phyloP scores from a whole-genome alignment of 1,139 yeast species.

The Candida tropicalis region DNA sequence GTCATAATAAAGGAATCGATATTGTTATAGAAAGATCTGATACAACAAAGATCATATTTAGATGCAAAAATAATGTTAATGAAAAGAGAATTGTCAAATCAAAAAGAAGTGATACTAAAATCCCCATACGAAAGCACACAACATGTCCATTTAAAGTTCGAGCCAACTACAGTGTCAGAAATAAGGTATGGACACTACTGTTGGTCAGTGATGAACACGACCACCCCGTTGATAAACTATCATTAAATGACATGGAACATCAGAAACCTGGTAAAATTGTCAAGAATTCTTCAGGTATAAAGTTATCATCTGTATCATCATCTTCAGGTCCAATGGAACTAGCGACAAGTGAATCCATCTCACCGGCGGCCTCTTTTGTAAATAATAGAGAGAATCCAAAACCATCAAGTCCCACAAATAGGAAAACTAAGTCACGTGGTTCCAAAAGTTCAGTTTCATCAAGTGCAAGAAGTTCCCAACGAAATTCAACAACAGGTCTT shows the following conservation, averaged over 20 bases:
- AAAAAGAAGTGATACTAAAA: constrained; percentile 16
- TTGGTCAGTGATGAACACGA: constrained; percentile 59
- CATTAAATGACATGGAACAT: background rate
- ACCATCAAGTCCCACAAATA: background rate
- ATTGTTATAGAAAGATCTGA: constrained; percentile 75
- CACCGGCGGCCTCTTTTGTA: background rate
- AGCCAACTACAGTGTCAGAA: constrained; percentile 62
- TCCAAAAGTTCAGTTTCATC: background rate
- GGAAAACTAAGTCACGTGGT: background rate
- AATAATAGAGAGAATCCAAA: background rate
- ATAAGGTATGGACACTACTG: constrained; percentile 61
- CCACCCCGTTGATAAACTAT: constrained; percentile 24
- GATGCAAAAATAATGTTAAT: constrained; percentile 52
- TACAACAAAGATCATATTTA: constrained; percentile 65
- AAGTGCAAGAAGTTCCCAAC: constrained; percentile 2
- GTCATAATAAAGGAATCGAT: constrained; percentile 54
- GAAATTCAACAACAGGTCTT: background rate
- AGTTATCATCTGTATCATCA: background rate
- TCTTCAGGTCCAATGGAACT: background rate
- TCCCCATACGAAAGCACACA: constrained; percentile 24
- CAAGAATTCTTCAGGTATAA: background rate
- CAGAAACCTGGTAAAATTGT: background rate
- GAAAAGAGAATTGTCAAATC: constrained; percentile 19
- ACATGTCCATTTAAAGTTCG: constrained; percentile 71
- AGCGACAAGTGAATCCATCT: background rate